Evolutionary conservation across 768 basidiomycete genomes (phyloP).

Genomic region (Tricholoma sp.): DNA sequence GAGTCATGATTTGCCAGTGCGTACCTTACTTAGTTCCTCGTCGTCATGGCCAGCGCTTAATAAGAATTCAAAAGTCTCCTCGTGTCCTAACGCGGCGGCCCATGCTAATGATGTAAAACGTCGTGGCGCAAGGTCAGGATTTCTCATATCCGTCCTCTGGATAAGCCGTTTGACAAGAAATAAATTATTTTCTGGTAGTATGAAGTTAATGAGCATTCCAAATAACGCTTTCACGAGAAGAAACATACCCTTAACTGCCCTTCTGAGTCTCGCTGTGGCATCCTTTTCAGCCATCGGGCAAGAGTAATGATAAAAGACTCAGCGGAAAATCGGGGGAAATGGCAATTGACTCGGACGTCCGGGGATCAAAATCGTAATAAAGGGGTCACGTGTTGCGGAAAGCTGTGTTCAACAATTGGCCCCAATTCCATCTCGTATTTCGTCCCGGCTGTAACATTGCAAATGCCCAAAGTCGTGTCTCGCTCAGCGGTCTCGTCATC

Average conservation of each 20-base stretch:
- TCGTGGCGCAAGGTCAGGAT: slow-evolving; percentile 72
- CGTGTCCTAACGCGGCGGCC: slow-evolving; percentile 83
- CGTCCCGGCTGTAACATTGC: too few relatives aligned
- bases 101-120: slow-evolving; percentile 88
- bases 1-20: slow-evolving; percentile 11
- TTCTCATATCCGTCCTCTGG: slow-evolving; percentile 83
- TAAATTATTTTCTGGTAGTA: slow-evolving; percentile 80
- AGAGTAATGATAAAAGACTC: slow-evolving; percentile 1
- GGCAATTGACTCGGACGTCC: slow-evolving; percentile 6
- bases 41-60: slow-evolving; percentile 87
- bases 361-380: slow-evolving; percentile 3
- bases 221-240: not conserved
- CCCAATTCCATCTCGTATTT: not conserved
- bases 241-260: slow-evolving; percentile 69
- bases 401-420: slow-evolving; percentile 1
- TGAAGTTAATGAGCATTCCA: slow-evolving; percentile 13
- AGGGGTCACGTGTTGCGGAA: slow-evolving; percentile 12
- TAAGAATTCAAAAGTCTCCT: slow-evolving; percentile 92
- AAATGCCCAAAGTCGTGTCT: slow-evolving; percentile 91
- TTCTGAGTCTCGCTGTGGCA: slow-evolving; percentile 64
- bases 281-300: slow-evolving; percentile 76
- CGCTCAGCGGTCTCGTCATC: slow-evolving; percentile 87
- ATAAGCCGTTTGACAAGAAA: slow-evolving; percentile 87
- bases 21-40: slow-evolving; percentile 82
- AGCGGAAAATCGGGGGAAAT: not conserved